phyloP scores from a whole-genome alignment of 441 rosid genomes.

The Erysimum pusillum region DNA sequence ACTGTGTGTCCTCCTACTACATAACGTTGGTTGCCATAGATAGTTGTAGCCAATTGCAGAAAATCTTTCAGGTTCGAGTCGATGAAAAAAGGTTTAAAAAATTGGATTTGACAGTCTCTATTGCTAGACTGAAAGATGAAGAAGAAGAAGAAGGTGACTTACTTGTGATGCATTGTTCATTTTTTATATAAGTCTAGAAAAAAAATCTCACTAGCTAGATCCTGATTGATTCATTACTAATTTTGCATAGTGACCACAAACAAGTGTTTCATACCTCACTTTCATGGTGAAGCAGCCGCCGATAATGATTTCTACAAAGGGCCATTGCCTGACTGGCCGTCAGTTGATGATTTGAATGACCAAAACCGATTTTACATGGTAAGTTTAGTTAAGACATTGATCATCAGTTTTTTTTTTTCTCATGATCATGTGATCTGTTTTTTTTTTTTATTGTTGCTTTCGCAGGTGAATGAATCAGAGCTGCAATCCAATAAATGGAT shows the following conservation, averaged over 20 bases:
- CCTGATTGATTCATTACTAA: neutral
- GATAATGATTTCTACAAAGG: neutral
- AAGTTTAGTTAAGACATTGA: neutral
- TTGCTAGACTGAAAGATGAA: conserved; percentile 12
- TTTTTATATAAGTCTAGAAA: too few species aligned
- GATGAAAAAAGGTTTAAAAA: neutral
- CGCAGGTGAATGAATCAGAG: conserved; percentile 28
- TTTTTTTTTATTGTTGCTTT: neutral
- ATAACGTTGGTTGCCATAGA: neutral
- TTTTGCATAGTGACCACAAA: conserved; percentile 9
- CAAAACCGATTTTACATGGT: conserved; percentile 29
- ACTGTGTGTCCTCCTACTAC: neutral
- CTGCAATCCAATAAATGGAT: conserved; percentile 12
- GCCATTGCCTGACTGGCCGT: conserved; percentile 35
- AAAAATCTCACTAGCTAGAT: neutral
- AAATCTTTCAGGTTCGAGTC: neutral
- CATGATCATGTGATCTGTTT: neutral
- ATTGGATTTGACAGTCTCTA: neutral
- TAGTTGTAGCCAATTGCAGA: neutral
- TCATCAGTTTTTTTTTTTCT: neutral
- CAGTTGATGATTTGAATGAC: conserved; percentile 22
- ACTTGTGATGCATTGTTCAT: neutral
- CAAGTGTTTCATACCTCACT: conserved; percentile 1
- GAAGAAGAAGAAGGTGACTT: conserved; percentile 3
- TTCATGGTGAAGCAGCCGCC: neutral